Evolutionary conservation across 2,329 filamentous ascomycete genomes (phyloP), one percentile per base, ranked within the genome.

Genomic region (Xylariaceae sp.): DNA sequence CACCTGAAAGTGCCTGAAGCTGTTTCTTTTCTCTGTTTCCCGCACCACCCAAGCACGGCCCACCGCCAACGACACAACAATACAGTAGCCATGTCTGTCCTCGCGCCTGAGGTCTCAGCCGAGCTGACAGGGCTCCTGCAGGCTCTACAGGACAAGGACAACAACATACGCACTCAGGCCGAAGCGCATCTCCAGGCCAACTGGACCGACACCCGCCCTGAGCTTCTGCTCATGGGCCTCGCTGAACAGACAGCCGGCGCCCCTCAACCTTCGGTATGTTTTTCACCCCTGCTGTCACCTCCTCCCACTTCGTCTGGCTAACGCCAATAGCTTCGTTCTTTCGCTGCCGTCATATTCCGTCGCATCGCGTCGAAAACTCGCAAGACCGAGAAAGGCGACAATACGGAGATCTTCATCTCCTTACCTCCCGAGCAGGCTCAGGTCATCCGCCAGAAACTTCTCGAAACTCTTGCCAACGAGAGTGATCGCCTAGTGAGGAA

Each of bases 311-410:
- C 22, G 22, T 5, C 40, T 43, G 19, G 16, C 44, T 47, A 7
- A 28, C 41, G n/a, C 45, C 17, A 46, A 55, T 66, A 96, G 92
- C 87, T 86, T 55, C 89, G 94, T 65, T 90, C 92, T 14, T 99
- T 96, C 69, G 86, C 91, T 48, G 89, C 94, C 50, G 90, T 99
- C 42, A 87, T 99, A 59, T 97, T 99, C 75, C 87, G 94, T 65
- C 86, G 92, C 67, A 95, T 97, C 73, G 84, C 94, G 44, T 92
- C 89, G 53, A 96, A 95, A 72, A 88, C 88, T 44, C 83, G 88
- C 63, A 97, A 96, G 76, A 82, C 83, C 57, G 78, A 81, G 5
- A 80, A 83, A 19, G 85, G 84, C 57, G 84, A 89, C 51, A 86
- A 82, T 53, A 82, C 87, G 60, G 94, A 99, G 71, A 81, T 95